Evolutionary conservation across 1,284 basidiomycete species (phyloP), one percentile per base, ranked within the genome.

Genomic region (Puccinia sorghi): DNA sequence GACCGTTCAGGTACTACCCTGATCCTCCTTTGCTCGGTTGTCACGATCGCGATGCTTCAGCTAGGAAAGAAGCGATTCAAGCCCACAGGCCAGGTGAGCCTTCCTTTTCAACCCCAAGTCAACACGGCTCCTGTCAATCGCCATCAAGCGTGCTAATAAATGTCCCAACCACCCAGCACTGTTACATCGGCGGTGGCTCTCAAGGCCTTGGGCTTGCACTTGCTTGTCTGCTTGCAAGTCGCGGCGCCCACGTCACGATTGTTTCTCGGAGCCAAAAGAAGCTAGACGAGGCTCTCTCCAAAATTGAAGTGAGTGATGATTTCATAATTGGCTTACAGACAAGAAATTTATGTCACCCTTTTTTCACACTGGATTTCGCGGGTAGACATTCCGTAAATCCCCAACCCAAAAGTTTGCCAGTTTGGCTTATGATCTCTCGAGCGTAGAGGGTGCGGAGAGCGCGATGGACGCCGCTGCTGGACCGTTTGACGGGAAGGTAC

Each of bases 151-250:
- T 48, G 12, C 43, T 25, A 9, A 67, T 70, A 7, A 27, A n/a
- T 27, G 32, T 64, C 48, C 56, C 54, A 46, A 25, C 15, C 63
- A 12, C 27, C 43, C 57, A 92, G 90, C 90, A 90, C 82, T 90
- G 88, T 84, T 92, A 91, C 83, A 86, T 94, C 72, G 92, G 92
- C 17, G 93, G 93, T 32, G 93, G 92, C 0, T 92, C 90, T 11
- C 87, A 90, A 27, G 93, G 93, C 0, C 88, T 93, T 1, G 93
- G 93, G 9, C 87, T 92, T 15, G 87, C 89, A 0, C 86, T 94
- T 0, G 91, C 92, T 0, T 86, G 88, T 54, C 86, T 90, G 54
- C 87, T 94, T 13, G 88, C 90, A n/a, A 85, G 87, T 81, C 87
- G 87, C 73, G 93, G 93, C 1, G 92, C 92, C 0, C 86, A 92